Evolutionary conservation across 1,284 basidiomycete species (phyloP), one percentile per base, ranked within the genome.

Genomic region (Ustilago cynodontis): DNA sequence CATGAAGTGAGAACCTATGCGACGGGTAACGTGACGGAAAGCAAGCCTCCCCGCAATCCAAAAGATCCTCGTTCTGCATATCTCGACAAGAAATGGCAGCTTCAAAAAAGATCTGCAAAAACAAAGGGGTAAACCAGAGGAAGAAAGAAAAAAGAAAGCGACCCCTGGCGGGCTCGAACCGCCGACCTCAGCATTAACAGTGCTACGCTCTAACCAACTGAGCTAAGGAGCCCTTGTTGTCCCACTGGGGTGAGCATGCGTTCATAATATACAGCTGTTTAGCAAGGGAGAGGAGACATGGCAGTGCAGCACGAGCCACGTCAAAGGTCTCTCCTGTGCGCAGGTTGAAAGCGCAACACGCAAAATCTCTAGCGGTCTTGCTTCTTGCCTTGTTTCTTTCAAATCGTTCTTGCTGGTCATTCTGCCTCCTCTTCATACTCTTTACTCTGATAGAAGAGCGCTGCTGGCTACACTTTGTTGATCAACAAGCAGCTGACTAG

Each of bases 171-270:
- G 76, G 76, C 68, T 78, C 71, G 76, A 78, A 78, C 76, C 71
- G 76, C 71, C 71, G 76, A 78, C 76, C 76, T 78, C 68, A 71
- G 71, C 71, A 78, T 78, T 78, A 78, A 78, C 76, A 78, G 76
- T 78, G 71, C 71, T 68, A 78, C 76, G 76, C 76, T 78, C 76
- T 78, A 78, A 74, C 76, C 76, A 78, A 78, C 76, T 78, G 76
- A 78, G 76, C 76, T 71, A 78, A 49, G 65, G 69, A 68, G 73
- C 28, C 67, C 24, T 49, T 49, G 22, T 37, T 54, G 18, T 29
- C 13, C 1, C 0, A 0, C 0, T 0, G 16, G 3, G 1, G 20
- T 0, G 9, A 22, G 28, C 31, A 52, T 35, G 33, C 35, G 26
- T 6, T 37, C 2, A 16, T 31, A 24, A 45, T 26, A 2, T n/a